A percentile compares a stretch with the other conserved stretches of the same genome.
Conservation (phyloP, 2,329 filamentous ascomycete species). For the Aspergillus sp. region DNA sequence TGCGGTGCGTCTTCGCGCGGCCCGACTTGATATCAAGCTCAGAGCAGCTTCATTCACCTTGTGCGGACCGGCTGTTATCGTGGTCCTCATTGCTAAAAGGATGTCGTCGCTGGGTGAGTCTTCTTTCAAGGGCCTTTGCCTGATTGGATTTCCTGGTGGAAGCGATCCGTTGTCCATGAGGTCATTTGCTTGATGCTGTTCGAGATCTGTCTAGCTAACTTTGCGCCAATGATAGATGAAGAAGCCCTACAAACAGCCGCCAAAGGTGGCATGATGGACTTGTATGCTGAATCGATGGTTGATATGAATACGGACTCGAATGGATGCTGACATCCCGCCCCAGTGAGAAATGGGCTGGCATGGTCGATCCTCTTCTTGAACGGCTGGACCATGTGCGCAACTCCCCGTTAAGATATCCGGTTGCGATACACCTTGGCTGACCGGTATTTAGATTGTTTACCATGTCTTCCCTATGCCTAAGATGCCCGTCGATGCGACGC, state of each 20-base stretch:
- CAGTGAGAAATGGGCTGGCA: slow-evolving; percentile 61
- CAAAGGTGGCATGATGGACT: slow-evolving; percentile 51
- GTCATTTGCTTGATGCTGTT: background rate
- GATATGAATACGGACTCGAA: slow-evolving; percentile 5
- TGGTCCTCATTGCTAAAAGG: slow-evolving; percentile 8
- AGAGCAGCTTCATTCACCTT: background rate
- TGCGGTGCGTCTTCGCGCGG: background rate
- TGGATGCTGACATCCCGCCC: slow-evolving; percentile 24
- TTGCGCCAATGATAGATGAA: slow-evolving; percentile 33
- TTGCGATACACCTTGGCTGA: slow-evolving; percentile 1
- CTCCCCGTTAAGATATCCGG: background rate
- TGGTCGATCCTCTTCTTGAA: slow-evolving; percentile 57
- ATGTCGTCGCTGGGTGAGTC: slow-evolving; percentile 24
- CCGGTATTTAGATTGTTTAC: slow-evolving; percentile 56
- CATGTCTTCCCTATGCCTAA: slow-evolving; percentile 66
- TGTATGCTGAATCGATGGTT: slow-evolving; percentile 35
- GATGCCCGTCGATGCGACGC: slow-evolving; percentile 36
- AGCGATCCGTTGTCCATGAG: background rate
- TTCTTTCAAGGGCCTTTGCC: background rate
- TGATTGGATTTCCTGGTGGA: background rate
- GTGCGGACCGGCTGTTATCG: no score
- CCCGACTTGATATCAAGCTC: background rate
- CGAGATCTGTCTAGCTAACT: background rate
- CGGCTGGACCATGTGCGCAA: slow-evolving; percentile 56
- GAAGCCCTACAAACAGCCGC: slow-evolving; percentile 49